Base-by-base conservation (phyloP, 441 rosid genomes). In the Theobroma grandiflorum region DNA sequence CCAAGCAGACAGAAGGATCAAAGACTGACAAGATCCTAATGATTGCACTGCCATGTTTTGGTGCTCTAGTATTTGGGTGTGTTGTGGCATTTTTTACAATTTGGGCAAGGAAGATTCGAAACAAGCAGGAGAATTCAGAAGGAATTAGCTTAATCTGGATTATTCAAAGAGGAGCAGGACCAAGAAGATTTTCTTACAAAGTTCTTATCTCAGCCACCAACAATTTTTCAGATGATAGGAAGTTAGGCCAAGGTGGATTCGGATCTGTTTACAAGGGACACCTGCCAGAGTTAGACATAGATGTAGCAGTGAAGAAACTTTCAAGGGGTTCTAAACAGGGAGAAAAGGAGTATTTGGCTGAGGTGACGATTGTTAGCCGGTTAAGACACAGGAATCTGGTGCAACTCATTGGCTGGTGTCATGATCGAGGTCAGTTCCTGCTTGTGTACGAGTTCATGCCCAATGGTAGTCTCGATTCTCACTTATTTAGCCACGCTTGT, bases 191-290 rank as follows among this genome's bases (percentile, higher is more conserved):
- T 78, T 78, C 90, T 20, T 85, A 82, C 49, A 72, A 77, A 38
- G 92, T 89, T 58, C 88, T 90, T 57, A 85, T 73, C 64, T 77
- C 81, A 4, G 90, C 94, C 14, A 90, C 94, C 6, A 82, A 81
- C 74, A 88, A 83, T 72, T 90, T 92, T 83, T 87, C 89, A 14
- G 62, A 57, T 0, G 82, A 85, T 0, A 82, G 87, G 50, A 87
- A 85, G 84, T 74, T 91, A 0, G 93, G 93, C 1, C 85, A 89
- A 85, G 93, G 91, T 65, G 93, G 93, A 0, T 91, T 91, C 43
- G 92, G 91, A 52, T 84, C 87, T 1, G 91, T 91, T 35, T 89
- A 91, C 43, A 82, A 59, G 52, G 93, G 93, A 16, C 75, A 86
- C 61, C 66, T 89, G 31, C 78, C 45, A 31, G 79, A 85, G 18